Conservation (phyloP, 495 filamentous ascomycete species). For the Trichoderma reesei region DNA sequence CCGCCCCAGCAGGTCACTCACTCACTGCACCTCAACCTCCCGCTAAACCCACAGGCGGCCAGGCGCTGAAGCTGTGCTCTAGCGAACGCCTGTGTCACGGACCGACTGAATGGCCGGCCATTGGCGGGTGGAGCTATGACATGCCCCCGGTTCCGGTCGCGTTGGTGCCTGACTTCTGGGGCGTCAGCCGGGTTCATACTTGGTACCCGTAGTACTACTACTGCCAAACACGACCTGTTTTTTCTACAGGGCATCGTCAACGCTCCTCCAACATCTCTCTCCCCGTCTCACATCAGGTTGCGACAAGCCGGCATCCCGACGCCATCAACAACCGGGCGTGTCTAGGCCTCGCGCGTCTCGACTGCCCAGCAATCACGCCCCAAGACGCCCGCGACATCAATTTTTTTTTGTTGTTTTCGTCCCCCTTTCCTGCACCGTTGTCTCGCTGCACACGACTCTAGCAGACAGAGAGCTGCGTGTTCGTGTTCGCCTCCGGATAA, state of each 20-base stretch:
- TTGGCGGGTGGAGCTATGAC: not conserved
- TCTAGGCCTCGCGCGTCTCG: not conserved
- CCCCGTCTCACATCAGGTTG: not conserved
- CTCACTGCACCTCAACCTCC: too few relatives aligned
- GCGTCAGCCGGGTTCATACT: not conserved
- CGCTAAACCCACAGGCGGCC: too few relatives aligned
- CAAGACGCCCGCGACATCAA: not conserved
- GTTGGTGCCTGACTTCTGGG: conserved; percentile 6
- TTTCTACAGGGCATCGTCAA: not conserved
- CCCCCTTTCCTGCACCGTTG: not conserved
- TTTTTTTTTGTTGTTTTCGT: not conserved
- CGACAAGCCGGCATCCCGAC: not conserved
- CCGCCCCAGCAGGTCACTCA: conserved; percentile 1
- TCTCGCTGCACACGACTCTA: not conserved
- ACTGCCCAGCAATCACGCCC: not conserved
- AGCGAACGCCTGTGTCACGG: not conserved
- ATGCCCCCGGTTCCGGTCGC: not conserved
- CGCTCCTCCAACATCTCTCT: not conserved
- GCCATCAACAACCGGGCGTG: not conserved
- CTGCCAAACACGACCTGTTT: not conserved
- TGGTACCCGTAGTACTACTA: too few relatives aligned
- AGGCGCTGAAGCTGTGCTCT: not conserved
- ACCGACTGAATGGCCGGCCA: not conserved
- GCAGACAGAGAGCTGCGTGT: not conserved
- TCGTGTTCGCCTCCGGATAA: conserved; percentile 9